These are phyloP conservation scores for Trichoderma citrinoviride DNA, from an alignment of 2,329 filamentous ascomycete genomes.

Conservation along the genomic window DNA sequence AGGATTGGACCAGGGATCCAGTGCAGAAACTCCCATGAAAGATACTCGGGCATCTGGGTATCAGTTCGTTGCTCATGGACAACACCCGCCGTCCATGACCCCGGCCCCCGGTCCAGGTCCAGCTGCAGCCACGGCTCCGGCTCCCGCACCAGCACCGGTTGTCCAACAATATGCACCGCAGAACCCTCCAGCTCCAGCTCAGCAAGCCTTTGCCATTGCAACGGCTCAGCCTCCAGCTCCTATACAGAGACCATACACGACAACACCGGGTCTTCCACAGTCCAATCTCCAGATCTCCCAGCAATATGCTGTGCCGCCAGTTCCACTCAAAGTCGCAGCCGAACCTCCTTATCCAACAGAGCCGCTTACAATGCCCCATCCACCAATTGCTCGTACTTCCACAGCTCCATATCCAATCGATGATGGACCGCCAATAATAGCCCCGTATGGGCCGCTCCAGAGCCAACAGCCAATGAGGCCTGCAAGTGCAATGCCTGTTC, in stretches of 20 bases:
- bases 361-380: background rate
- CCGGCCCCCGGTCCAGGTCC: background rate
- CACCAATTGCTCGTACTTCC: background rate
- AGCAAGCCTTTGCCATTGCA: background rate
- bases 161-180: background rate
- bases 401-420: conserved; percentile 18
- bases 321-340: background rate
- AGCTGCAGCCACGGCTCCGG: background rate
- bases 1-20: background rate
- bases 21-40: background rate
- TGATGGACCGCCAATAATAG: background rate
- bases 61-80: conserved; percentile 1
- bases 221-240: background rate
- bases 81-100: conserved; percentile 20
- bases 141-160: background rate
- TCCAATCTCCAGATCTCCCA: background rate
- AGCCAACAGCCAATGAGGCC: conserved; percentile 19
- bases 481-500: conserved; percentile 21
- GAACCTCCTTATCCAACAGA: conserved; percentile 8
- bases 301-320: background rate
- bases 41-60: conserved; percentile 3
- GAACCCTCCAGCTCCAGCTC: background rate
- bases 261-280: background rate
- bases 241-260: conserved; percentile 8
- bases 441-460: conserved; percentile 1